Percentiles rank a stretch among this genome's conserved stretches.
Conservation (phyloP, 352 stramenopile species). For the Globisporangium recalcitrans region DNA sequence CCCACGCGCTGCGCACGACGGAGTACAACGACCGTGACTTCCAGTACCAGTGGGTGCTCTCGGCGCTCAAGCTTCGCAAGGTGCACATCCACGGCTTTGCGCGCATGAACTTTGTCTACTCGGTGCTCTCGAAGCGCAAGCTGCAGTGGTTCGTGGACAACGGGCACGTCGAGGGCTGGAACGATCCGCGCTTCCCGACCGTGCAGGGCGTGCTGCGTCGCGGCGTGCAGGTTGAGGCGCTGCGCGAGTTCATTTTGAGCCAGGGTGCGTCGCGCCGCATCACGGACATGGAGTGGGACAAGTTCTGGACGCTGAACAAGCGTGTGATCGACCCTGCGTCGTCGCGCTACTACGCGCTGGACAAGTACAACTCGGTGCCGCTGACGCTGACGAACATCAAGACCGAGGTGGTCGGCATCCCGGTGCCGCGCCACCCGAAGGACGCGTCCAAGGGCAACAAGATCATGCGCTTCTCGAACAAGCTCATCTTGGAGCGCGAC, state of each 20-base stretch:
- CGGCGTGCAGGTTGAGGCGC: slow-evolving; percentile 93
- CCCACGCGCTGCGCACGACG: slow-evolving; percentile 97
- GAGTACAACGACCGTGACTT: slow-evolving; percentile 99
- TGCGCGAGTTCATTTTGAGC: slow-evolving; percentile 97
- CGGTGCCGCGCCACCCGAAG: slow-evolving; percentile 74
- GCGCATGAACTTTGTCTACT: slow-evolving; percentile 99
- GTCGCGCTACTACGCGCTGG: slow-evolving; percentile 96
- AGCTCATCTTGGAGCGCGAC: slow-evolving; percentile 93
- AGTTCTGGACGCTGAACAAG: slow-evolving; percentile 99
- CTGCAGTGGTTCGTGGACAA: slow-evolving; percentile 99
- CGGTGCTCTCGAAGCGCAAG: slow-evolving; percentile 98
- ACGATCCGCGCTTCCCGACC: slow-evolving; percentile 98
- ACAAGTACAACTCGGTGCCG: slow-evolving; percentile 80
- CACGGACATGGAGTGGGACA: slow-evolving; percentile 99
- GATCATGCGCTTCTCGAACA: slow-evolving; percentile 84
- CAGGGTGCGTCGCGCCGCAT: slow-evolving; percentile 95
- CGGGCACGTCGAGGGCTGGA: slow-evolving; percentile 94
- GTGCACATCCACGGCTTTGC: slow-evolving; percentile 94
- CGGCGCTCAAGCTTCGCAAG: slow-evolving; percentile 81
- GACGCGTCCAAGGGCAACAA: slow-evolving; percentile 76
- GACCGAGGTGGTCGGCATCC: slow-evolving; percentile 53
- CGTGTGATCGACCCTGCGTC: slow-evolving; percentile 94
- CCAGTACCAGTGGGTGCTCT: slow-evolving; percentile 96
- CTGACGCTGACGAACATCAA: slow-evolving; percentile 86
- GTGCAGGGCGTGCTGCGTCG: slow-evolving; percentile 95